A percentile compares a stretch with the other conserved stretches of the same genome.
These are phyloP conservation scores for Hypomyces rosellus DNA, from an alignment of 2,329 filamentous ascomycete genomes.

Conservation along the genomic window DNA sequence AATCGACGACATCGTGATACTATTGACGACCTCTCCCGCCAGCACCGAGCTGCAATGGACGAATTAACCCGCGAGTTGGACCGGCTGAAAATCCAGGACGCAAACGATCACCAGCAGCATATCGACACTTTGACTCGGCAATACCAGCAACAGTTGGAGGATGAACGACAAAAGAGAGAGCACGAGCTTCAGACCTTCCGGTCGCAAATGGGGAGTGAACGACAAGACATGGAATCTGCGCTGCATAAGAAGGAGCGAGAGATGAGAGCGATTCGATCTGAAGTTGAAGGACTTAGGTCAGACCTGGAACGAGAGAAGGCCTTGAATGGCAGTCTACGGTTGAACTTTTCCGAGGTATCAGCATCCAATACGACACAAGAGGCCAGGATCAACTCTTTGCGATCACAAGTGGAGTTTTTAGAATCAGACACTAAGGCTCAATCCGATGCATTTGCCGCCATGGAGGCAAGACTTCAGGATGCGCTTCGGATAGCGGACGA, in stretches of 20 bases:
- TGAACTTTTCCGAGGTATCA: slow-evolving; percentile 51
- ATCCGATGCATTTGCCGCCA: slow-evolving; percentile 74
- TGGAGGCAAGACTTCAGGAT: slow-evolving; percentile 74
- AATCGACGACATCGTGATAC: slow-evolving; percentile 29
- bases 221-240: slow-evolving; percentile 42
- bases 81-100: slow-evolving; percentile 35
- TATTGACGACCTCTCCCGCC: slow-evolving; percentile 29
- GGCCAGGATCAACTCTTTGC: slow-evolving; percentile 66
- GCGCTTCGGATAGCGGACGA: slow-evolving; percentile 63
- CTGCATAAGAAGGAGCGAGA: slow-evolving; percentile 50
- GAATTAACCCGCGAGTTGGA: slow-evolving; percentile 40
- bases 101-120: slow-evolving; percentile 60
- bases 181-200: slow-evolving; percentile 63
- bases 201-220: slow-evolving; percentile 43
- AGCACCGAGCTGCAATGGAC: slow-evolving; percentile 28
- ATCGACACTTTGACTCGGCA: slow-evolving; percentile 58
- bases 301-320: slow-evolving; percentile 58
- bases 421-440: slow-evolving; percentile 87
- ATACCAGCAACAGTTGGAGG: slow-evolving; percentile 58
- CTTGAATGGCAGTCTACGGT: slow-evolving; percentile 48
- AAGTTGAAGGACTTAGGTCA: slow-evolving; percentile 38
- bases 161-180: slow-evolving; percentile 51
- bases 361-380: slow-evolving; percentile 63
- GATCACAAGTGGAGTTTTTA: slow-evolving; percentile 79
- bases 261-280: slow-evolving; percentile 40